A percentile compares a stretch with the other conserved stretches of the same genome.
Evolutionary conservation across 176 grass and related monocot species (phyloP).

Genomic region (Carex myosuroides): DNA sequence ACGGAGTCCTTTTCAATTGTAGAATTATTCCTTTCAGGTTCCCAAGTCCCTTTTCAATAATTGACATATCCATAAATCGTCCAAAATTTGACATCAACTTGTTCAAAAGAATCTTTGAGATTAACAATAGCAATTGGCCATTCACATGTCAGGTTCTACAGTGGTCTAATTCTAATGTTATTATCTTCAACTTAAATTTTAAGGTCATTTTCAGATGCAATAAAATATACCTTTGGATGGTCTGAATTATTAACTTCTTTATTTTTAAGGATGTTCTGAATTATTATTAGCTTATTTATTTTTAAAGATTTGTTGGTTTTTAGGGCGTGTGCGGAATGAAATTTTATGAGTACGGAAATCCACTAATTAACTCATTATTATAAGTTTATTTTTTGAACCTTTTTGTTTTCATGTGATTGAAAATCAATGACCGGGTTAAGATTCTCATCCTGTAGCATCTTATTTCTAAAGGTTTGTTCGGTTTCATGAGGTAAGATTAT

Average conservation of each 20-base stretch:
- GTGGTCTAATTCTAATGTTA: background rate
- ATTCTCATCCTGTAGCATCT: background rate
- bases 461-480: no score
- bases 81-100: background rate
- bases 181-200: background rate
- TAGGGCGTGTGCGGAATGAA: no score
- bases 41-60: slow-evolving; percentile 14
- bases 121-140: background rate
- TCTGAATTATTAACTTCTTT: background rate
- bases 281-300: background rate
- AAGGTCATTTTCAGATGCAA: background rate
- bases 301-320: background rate
- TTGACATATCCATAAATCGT: slow-evolving; percentile 1
- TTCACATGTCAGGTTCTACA: background rate
- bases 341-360: no score
- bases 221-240: background rate
- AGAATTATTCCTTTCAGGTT: slow-evolving; percentile 17
- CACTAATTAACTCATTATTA: no score
- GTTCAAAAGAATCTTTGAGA: slow-evolving; percentile 19
- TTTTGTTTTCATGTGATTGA: no score
- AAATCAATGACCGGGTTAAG: background rate
- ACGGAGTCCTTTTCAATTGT: slow-evolving; percentile 1
- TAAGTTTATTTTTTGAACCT: no score
- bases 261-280: background rate
- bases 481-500: no score